Conservation (phyloP, 1,284 basidiomycete genomes). For the Xerocomus cyaneibrunnescens region DNA sequence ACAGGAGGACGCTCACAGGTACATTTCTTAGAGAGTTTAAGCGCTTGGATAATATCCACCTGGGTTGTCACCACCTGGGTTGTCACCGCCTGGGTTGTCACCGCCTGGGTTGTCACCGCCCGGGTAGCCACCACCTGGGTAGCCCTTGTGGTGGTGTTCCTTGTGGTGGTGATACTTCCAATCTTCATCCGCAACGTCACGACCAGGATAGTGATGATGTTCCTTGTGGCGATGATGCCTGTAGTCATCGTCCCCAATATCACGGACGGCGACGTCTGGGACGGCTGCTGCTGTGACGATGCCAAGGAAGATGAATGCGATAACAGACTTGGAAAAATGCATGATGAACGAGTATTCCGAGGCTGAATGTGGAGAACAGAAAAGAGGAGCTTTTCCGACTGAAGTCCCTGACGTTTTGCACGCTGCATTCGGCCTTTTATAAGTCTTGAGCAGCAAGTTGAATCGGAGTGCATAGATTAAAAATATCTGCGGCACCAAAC, state of each 20-base stretch:
- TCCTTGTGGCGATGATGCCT: no score
- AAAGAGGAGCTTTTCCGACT: neutral
- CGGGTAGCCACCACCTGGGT: no score
- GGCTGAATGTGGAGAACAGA: neutral
- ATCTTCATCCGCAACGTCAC: neutral
- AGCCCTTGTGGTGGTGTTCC: no score
- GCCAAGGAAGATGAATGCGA: conserved; percentile 15
- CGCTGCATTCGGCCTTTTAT: conserved; percentile 2
- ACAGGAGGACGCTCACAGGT: neutral
- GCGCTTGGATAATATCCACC: no score
- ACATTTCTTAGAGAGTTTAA: no score
- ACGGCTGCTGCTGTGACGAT: conserved; percentile 1
- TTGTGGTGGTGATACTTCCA: neutral
- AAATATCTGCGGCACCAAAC: no score
- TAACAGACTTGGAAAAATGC: conserved; percentile 13
- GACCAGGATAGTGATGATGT: no score
- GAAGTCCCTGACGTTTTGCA: neutral
- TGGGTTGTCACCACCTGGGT: no score
- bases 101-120: no score
- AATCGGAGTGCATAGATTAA: neutral
- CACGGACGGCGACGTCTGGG: conserved; percentile 5
- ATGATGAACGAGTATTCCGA: neutral
- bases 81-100: no score
- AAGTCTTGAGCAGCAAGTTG: neutral
- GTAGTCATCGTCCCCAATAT: neutral